These are phyloP conservation scores for Spergularia azorica DNA, from an alignment of 179 eudicot species.

Conservation along the genomic window DNA sequence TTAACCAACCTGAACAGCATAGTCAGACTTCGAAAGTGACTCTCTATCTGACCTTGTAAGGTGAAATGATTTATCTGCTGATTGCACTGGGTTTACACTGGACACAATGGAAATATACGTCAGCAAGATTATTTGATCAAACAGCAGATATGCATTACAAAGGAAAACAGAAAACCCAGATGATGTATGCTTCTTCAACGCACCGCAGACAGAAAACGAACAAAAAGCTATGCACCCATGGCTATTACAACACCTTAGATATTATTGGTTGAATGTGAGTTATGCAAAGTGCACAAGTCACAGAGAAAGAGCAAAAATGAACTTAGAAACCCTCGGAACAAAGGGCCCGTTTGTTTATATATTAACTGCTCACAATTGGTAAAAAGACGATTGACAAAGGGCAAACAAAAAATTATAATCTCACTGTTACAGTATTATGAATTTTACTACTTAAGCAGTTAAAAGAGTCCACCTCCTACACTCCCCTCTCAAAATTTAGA, in stretches of 20 bases:
- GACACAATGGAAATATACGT: constrained; percentile 19
- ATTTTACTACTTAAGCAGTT: no score
- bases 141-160: background rate
- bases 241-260: background rate
- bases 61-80: constrained; percentile 82
- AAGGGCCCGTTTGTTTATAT: background rate
- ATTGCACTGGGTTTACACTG: constrained; percentile 83
- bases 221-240: background rate
- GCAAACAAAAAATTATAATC: no score
- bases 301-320: background rate
- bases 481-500: no score
- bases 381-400: no score
- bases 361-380: no score
- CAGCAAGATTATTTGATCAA: background rate
- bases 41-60: constrained; percentile 79
- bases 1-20: constrained; percentile 78
- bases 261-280: background rate
- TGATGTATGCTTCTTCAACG: background rate
- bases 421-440: no score
- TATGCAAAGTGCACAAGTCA: background rate
- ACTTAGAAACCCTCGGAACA: background rate
- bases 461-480: no score
- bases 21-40: constrained; percentile 69
- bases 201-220: background rate
- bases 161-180: background rate